Conservation (phyloP, 163 green algal species). For the Chlorella variabilis region DNA sequence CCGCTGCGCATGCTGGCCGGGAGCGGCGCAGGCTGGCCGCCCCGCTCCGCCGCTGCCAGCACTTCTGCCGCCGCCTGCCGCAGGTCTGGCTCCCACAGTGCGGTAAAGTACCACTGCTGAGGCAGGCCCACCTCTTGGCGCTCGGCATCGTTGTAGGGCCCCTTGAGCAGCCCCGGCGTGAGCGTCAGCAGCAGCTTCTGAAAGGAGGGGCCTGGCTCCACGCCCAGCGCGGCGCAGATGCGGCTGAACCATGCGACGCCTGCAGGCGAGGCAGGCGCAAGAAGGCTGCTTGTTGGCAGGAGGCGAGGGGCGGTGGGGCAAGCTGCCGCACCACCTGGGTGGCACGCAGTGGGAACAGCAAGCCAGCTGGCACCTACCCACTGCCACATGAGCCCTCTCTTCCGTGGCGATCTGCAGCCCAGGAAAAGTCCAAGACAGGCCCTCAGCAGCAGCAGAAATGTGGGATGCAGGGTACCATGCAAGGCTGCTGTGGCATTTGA, state of each 20-base stretch:
- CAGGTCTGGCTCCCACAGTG: constrained; percentile 16
- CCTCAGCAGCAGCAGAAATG: too few relatives aligned
- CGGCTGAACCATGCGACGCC: constrained; percentile 78
- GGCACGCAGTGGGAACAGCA: not conserved
- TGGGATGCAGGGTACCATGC: too few relatives aligned
- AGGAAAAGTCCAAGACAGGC: too few relatives aligned
- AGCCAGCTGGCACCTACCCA: constrained; percentile 52
- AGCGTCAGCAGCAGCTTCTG: constrained; percentile 55
- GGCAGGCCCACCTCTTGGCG: constrained; percentile 70
- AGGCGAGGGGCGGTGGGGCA: too few relatives aligned
- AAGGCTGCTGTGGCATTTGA: too few relatives aligned
- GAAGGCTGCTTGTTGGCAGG: too few relatives aligned
- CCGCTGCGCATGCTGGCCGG: too few relatives aligned
- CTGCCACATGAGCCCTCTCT: constrained; percentile 86
- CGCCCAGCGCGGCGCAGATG: constrained; percentile 57
- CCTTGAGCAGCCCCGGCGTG: constrained; percentile 69
- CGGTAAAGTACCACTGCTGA: constrained; percentile 64
- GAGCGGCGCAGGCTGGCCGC: not conserved
- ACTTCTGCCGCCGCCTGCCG: not conserved
- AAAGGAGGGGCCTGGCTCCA: constrained; percentile 48
- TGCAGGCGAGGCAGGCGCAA: constrained; percentile 31
- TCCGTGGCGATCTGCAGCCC: constrained; percentile 75
- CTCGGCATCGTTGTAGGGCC: constrained; percentile 80
- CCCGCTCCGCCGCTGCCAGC: not conserved
- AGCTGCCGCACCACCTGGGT: too few relatives aligned